Percentiles rank a stretch among this genome's conserved stretches.
These are phyloP conservation scores for Rhynchosporium graminicola DNA, from an alignment of 2,329 filamentous ascomycete genomes.

Conservation along the genomic window DNA sequence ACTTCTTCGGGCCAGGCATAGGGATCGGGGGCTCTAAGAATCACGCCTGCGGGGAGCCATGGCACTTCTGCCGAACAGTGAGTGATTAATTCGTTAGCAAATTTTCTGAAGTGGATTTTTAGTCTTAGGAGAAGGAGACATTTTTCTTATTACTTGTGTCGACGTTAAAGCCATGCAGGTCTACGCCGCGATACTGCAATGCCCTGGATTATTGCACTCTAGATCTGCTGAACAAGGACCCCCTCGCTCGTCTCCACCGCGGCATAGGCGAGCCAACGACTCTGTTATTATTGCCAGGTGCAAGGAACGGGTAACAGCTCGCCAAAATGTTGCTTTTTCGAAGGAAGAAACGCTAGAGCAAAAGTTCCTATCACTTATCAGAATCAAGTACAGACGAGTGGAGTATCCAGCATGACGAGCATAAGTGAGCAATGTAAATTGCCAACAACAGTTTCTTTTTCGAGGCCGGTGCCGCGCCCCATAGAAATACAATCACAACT, in stretches of 20 bases:
- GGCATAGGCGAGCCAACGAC: conserved; percentile 18
- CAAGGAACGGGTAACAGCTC: conserved; percentile 4
- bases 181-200: conserved; percentile 21
- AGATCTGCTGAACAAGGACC: conserved; percentile 12
- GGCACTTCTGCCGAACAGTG: neutral
- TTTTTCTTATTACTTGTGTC: too few species aligned
- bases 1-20: conserved; percentile 12
- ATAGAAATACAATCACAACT: neutral
- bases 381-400: neutral
- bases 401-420: neutral
- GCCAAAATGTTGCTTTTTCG: conserved; percentile 5
- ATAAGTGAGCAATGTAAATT: neutral
- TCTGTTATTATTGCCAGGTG: conserved; percentile 16
- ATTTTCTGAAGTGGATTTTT: conserved; percentile 9
- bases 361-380: conserved; percentile 17
- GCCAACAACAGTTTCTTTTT: conserved; percentile 6
- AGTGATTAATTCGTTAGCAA: neutral
- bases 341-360: neutral
- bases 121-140: neutral
- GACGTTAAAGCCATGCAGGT: conserved; percentile 7
- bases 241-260: conserved; percentile 6
- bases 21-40: neutral
- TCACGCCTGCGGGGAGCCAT: neutral
- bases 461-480: neutral
- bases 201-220: conserved; percentile 17